phyloP scores from a whole-genome alignment of 768 basidiomycete species.

The Dentipellis fragilis region DNA sequence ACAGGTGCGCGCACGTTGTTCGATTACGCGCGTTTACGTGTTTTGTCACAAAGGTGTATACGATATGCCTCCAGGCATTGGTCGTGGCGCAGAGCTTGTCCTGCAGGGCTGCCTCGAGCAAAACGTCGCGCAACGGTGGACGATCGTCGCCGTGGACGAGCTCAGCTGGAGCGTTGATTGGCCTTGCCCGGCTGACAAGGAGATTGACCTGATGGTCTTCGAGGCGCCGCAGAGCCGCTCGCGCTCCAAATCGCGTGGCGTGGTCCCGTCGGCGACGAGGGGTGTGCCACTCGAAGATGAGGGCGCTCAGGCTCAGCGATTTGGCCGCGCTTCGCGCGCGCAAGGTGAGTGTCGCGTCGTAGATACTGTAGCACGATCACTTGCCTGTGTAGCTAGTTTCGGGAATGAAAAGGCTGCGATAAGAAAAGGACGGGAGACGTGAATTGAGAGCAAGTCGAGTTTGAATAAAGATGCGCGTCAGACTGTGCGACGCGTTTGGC shows the following conservation, averaged over 20 bases:
- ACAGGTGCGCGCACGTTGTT: conserved; percentile 13
- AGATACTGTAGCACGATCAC: too few relatives aligned
- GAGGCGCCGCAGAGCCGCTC: conserved; percentile 25
- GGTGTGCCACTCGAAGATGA: too few relatives aligned
- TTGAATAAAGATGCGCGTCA: too few relatives aligned
- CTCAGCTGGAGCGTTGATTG: conserved; percentile 74
- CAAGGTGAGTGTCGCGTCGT: too few relatives aligned
- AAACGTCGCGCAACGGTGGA: conserved; percentile 58
- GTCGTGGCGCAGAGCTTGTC: conserved; percentile 56
- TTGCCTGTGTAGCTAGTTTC: too few relatives aligned
- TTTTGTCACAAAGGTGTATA: conserved; percentile 41
- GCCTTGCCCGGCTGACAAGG: conserved; percentile 18
- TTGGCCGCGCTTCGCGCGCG: too few relatives aligned
- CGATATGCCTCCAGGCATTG: conserved; percentile 44
- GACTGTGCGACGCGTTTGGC: too few relatives aligned
- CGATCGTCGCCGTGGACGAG: conserved; percentile 70
- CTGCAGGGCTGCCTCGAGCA: conserved; percentile 74
- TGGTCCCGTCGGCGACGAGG: too few relatives aligned
- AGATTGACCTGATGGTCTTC: conserved; percentile 21
- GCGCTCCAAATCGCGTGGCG: neutral
- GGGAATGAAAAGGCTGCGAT: too few relatives aligned
- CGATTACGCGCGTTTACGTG: conserved; percentile 10
- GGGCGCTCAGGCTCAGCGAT: too few relatives aligned
- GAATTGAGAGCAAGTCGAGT: too few relatives aligned
- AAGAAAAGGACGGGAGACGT: too few relatives aligned